Percentiles rank a stretch among this genome's conserved stretches.
Conservation (phyloP, 805 yeast genomes). For the Saccharomycopsis babjevae region DNA sequence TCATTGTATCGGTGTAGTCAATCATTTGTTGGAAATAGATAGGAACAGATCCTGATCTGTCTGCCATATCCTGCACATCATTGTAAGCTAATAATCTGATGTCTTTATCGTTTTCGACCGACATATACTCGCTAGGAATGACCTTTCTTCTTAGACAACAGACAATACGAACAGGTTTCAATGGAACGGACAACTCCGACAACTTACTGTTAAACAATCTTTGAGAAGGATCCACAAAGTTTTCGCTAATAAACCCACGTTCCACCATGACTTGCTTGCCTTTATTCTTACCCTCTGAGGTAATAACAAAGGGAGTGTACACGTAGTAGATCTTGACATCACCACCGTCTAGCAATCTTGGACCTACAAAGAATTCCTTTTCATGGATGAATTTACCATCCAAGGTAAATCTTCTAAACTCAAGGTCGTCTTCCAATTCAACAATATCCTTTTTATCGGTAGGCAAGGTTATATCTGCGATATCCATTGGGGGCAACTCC, state of each 20-base stretch:
- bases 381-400: slow-evolving; percentile 75
- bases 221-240: slow-evolving; percentile 44
- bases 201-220: slow-evolving; percentile 32
- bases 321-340: slow-evolving; percentile 69
- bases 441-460: slow-evolving; percentile 34
- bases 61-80: slow-evolving; percentile 75
- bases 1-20: slow-evolving; percentile 54
- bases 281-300: slow-evolving; percentile 47
- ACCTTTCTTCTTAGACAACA: slow-evolving; percentile 67
- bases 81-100: slow-evolving; percentile 66
- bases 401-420: slow-evolving; percentile 68
- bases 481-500: slow-evolving; percentile 57
- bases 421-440: slow-evolving; percentile 43
- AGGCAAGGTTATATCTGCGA: slow-evolving; percentile 60
- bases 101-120: slow-evolving; percentile 61
- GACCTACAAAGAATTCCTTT: slow-evolving; percentile 87
- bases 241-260: slow-evolving; percentile 86
- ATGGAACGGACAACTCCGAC: slow-evolving; percentile 62
- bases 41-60: slow-evolving; percentile 54
- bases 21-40: slow-evolving; percentile 67
- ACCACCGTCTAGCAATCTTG: slow-evolving; percentile 49
- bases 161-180: slow-evolving; percentile 58
- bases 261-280: slow-evolving; percentile 73
- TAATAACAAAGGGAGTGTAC: slow-evolving; percentile 56
- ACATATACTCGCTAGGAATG: slow-evolving; percentile 43